Evolutionary conservation across 2,329 filamentous ascomycete species (phyloP).

Genomic region (Dactylellina leptospora): DNA sequence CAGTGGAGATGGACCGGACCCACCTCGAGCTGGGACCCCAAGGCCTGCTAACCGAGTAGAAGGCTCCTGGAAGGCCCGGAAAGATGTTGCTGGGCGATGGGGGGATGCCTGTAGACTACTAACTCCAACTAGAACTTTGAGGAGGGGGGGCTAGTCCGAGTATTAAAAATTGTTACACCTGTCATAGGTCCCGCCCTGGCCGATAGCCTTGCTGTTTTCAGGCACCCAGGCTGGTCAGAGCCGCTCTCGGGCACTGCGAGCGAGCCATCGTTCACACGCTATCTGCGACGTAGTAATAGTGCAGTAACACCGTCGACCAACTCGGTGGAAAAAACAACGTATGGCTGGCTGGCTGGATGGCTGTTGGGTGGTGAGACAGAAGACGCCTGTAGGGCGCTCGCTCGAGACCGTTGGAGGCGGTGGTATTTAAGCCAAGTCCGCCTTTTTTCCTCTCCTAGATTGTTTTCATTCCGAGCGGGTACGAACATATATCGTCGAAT

Average conservation of each 20-base stretch:
- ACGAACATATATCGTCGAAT: too few relatives aligned
- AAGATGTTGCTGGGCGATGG: slow-evolving; percentile 3
- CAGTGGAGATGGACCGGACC: slow-evolving; percentile 16
- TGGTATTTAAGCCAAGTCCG: too few relatives aligned
- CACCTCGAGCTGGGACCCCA: slow-evolving; percentile 1
- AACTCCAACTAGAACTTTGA: too few relatives aligned
- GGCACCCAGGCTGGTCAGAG: slow-evolving; percentile 35
- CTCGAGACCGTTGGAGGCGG: too few relatives aligned
- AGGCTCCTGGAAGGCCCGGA: slow-evolving; percentile 48
- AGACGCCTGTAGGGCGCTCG: slow-evolving; percentile 8
- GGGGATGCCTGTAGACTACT: slow-evolving; percentile 6
- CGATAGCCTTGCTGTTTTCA: slow-evolving; percentile 25
- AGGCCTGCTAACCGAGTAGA: slow-evolving; percentile 36
- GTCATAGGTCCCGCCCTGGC: slow-evolving; percentile 16
- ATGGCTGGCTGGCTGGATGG: too few relatives aligned
- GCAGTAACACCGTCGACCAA: background rate
- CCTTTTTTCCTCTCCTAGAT: background rate
- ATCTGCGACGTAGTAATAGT: slow-evolving; percentile 13
- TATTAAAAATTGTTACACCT: slow-evolving; percentile 7
- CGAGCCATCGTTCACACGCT: slow-evolving; percentile 4
- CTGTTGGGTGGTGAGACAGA: too few relatives aligned
- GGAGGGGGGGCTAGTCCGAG: background rate
- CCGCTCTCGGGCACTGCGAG: slow-evolving; percentile 18
- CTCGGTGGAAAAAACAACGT: too few relatives aligned
- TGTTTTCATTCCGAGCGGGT: slow-evolving; percentile 3